phyloP scores from a whole-genome alignment of 164 flowering plant genomes.

The Stephania japonica region DNA sequence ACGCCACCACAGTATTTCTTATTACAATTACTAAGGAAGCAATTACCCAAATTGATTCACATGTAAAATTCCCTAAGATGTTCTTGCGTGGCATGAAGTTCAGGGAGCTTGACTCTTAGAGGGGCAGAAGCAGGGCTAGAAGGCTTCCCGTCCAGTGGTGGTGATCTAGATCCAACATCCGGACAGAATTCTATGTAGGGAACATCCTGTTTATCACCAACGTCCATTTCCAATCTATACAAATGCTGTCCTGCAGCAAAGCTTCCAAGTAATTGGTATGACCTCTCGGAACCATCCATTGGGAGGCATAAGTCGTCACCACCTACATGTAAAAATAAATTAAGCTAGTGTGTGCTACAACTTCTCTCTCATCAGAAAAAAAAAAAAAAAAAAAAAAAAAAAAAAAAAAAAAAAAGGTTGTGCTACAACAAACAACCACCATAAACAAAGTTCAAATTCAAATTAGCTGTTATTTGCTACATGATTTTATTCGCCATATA shows the following conservation, averaged over 20 bases:
- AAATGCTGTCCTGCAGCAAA: conserved; percentile 68
- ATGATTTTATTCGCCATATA: too few species aligned
- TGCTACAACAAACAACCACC: too few species aligned
- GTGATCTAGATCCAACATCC: conserved; percentile 18
- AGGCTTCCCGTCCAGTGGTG: too few species aligned
- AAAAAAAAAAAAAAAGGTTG: too few species aligned
- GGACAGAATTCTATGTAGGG: conserved; percentile 49
- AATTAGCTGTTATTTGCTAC: too few species aligned
- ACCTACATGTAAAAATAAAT: conserved; percentile 29
- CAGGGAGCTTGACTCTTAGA: conserved; percentile 53
- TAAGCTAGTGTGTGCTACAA: too few species aligned
- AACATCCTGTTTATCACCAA: conserved; percentile 6
- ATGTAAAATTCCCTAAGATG: conserved; percentile 32
- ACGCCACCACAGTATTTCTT: too few species aligned
- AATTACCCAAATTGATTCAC: conserved; percentile 21
- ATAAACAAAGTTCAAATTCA: too few species aligned
- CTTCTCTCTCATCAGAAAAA: too few species aligned
- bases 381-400: too few species aligned
- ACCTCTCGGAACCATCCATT: conserved; percentile 79
- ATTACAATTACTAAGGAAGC: too few species aligned
- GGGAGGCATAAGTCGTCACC: conserved; percentile 61
- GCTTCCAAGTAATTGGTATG: conserved; percentile 79
- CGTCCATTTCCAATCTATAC: conserved; percentile 37
- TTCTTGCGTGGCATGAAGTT: conserved; percentile 49
- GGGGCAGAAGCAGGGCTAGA: conserved; percentile 5